These are phyloP conservation scores for Tetrahymena malaccensis DNA, from an alignment of 73 alveolate species.

Conservation along the genomic window DNA sequence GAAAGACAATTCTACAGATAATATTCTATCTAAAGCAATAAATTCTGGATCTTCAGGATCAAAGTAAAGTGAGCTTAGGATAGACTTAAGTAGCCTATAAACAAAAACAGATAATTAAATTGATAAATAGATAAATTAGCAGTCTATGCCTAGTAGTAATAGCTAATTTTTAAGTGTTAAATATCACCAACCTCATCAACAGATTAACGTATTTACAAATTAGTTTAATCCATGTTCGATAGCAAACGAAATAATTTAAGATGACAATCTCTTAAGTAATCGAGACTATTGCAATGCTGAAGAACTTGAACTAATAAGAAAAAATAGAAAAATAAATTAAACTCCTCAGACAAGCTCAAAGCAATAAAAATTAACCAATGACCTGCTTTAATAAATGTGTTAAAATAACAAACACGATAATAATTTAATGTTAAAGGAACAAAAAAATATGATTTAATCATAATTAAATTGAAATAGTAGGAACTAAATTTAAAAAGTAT, in stretches of 20 bases:
- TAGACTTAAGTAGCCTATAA: neutral
- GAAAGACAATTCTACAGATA: neutral
- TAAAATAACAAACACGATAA: neutral
- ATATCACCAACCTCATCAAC: neutral
- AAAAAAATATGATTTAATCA: too few species aligned
- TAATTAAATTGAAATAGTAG: neutral
- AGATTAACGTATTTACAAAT: neutral
- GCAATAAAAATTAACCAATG: neutral
- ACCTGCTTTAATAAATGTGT: neutral
- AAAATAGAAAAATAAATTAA: neutral
- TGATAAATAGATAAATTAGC: neutral
- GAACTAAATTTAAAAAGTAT: too few species aligned
- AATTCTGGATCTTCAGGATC: neutral
- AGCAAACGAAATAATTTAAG: neutral
- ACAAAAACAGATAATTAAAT: neutral
- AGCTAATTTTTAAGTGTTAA: neutral
- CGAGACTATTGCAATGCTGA: neutral
- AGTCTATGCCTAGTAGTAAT: neutral
- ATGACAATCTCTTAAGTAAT: neutral
- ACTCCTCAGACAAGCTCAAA: neutral
- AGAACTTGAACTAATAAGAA: neutral
- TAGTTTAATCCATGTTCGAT: neutral
- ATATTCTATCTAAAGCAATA: neutral
- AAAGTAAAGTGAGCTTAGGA: neutral
- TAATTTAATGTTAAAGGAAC: neutral